Evolutionary conservation across 2,329 filamentous ascomycete genomes (phyloP), one percentile per base, ranked within the genome.

Genomic region (Penicillium sp.): DNA sequence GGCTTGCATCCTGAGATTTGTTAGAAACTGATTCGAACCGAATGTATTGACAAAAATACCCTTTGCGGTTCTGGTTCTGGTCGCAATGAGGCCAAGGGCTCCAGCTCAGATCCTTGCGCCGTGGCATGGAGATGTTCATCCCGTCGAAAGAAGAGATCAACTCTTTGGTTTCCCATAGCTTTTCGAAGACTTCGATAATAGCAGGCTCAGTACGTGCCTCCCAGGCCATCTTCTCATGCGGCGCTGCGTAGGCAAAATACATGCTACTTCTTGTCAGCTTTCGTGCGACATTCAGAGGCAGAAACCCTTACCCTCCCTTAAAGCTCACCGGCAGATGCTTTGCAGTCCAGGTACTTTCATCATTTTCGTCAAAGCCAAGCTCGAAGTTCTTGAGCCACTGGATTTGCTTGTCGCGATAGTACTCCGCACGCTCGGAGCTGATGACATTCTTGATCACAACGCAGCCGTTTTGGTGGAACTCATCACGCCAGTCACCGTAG

Each of bases 51-150:
- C 18, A 18, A 32, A 44, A 50, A 9, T 69, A 72, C 51, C 74
- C 77, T 55, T 76, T 76, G 3, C 72, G 66, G 5, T 71, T 56
- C 0, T 71, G 76, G 29, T 68, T 72, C 57, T 79, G 75, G 59
- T 79, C 77, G 41, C 72, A 70, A 52, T 79, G 77, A 5, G 76
- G 77, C 77, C 77, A 80, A 2, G 76, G 74, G 21, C 59, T 68
- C 69, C 68, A 76, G 3, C 54, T 65, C 6, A 75, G 55, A 47
- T 75, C 71, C 36, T 70, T 75, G 1, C 71, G 66, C n/a, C 69
- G 67, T 0, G 77, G 76, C n/a, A 78, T 59, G 0, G 74, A 73
- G 40, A 79, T 67, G 56, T 79, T 79, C 53, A 78, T 69, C 64
- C 56, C 60, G 18, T 64, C 60, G 38, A 64, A 64, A 3, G 60